A percentile compares a stretch with the other conserved stretches of the same genome.
phyloP scores from a whole-genome alignment of 352 stramenopile genomes.

The Phytopythium sindhum region DNA sequence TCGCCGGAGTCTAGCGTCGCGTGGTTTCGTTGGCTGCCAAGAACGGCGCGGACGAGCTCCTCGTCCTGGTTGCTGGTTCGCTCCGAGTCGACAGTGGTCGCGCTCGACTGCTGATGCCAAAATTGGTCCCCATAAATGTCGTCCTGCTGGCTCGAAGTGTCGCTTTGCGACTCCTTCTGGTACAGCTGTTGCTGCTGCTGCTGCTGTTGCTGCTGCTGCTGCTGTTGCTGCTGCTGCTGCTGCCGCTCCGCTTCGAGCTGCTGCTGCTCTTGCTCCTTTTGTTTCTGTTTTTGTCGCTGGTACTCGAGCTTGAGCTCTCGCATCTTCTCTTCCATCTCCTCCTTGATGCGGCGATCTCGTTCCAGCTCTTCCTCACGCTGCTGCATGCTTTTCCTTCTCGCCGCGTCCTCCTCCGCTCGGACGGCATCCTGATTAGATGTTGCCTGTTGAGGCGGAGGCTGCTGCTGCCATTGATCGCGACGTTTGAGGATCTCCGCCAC shows the following conservation, averaged over 20 bases:
- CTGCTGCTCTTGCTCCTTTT: slow-evolving; percentile 14
- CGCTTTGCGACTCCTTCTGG: slow-evolving; percentile 7
- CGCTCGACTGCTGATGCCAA: background rate
- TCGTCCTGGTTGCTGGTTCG: slow-evolving; percentile 1
- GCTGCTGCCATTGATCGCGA: background rate
- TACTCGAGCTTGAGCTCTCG: background rate
- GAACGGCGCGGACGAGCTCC: slow-evolving; percentile 10
- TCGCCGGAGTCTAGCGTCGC: slow-evolving; percentile 1
- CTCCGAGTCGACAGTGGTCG: slow-evolving; percentile 1
- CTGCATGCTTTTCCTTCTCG: slow-evolving; percentile 3
- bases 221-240: slow-evolving; percentile 15
- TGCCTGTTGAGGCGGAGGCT: too few relatives aligned
- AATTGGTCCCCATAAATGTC: slow-evolving; percentile 6
- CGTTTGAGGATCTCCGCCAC: slow-evolving; percentile 9
- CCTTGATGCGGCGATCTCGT: background rate
- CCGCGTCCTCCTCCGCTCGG: background rate
- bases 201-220: slow-evolving; percentile 16
- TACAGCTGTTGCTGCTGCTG: slow-evolving; percentile 13
- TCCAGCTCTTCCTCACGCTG: slow-evolving; percentile 8
- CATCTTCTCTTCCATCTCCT: slow-evolving; percentile 8
- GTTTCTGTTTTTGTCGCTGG: slow-evolving; percentile 2
- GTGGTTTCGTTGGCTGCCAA: background rate
- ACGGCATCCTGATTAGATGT: background rate
- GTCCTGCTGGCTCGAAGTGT: slow-evolving; percentile 6
- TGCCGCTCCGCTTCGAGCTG: slow-evolving; percentile 9